Base-by-base conservation (phyloP, 352 stramenopile genomes). In the Phytophthora idaei region DNA sequence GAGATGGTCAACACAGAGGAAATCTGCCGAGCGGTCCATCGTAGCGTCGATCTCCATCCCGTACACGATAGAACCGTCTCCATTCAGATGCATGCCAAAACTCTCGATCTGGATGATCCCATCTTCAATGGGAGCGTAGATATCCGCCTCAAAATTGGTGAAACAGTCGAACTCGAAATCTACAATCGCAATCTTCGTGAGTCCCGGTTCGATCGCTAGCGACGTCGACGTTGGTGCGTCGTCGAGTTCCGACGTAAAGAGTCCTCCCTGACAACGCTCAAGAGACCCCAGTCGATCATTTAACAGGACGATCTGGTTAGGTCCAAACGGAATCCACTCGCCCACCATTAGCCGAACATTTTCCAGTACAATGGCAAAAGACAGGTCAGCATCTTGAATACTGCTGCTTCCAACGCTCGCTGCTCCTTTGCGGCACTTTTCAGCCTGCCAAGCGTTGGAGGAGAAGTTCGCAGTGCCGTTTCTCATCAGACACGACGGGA, bases 111-210 rank as follows among this genome's bases (percentile, higher is more conserved):
- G 96, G n/a, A 98, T 90, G 21, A 99, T 92, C 31, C 93, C 95
- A 32, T 92, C 83, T 29, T 98, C 87, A 58, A 96, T 89, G 1
- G 96, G 90, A 56, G 95, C 97, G 61, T 98, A 89, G 61, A 99
- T 99, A 55, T 99, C 96, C 9, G 97, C 97, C 72, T 99, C 97
- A 69, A 99, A 99, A 69, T 99, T 99, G 7, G 98, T 98, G 67
- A 98, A 98, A 32, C 97, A 89, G 29, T 97, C 97, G 54, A 98
- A 94, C 41, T 98, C 97, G 75, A 99, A 99, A 74, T 99, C 97
- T 5, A 99, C 83, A 52, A 99, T 98, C 53, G 97, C 92, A 47
- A 99, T 97, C 67, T 92, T 95, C 4, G 97, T 99, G 15, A 99
- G 87, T 10, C 98, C 95, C 5, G 96, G 95, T 2, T 72, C 61